Evolutionary conservation across 2,329 filamentous ascomycete species (phyloP), one percentile per base, ranked within the genome.

Genomic region (Hymenotorrendiella dingleyae): DNA sequence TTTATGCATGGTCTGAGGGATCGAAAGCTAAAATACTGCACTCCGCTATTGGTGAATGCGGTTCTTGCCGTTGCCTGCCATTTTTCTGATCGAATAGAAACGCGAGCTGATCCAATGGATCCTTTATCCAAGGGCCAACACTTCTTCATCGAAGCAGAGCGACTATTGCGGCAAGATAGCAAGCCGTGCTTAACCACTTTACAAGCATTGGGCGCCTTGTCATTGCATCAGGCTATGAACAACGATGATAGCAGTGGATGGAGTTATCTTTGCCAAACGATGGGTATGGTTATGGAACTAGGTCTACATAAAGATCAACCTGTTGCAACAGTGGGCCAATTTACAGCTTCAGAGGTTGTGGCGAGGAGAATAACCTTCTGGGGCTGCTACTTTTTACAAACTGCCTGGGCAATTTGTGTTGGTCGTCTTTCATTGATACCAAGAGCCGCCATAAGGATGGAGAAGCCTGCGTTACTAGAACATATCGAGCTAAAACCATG

Each of bases 161-260:
- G 79, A 10, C 67, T 86, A 0, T 70, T 85, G 22, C 68, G 76
- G 40, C 66, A 74, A 42, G 60, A 65, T 36, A 66, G 83, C 45
- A 75, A 78, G 42, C 75, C 84, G 43, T 75, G 63, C 7, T 64
- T 88, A 17, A 85, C 83, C 4, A 86, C 80, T 7, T 80, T 85
- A 34, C 84, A 88, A 64, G 83, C 84, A 2, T 66, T 88, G 19
- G 82, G 81, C 3, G 75, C 88, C 53, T 85, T 89, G 81, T 81
- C 80, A 8, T 76, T 86, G 48, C 70, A 82, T 26, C 82, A 88
- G 63, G 82, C 80, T 1, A 85, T 82, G 54, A 80, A 77, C 47
- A 82, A 82, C 1, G 71, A 82, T 24, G 82, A 87, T 56, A 84
- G 80, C 16, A 78, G 80, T 52, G 84, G 82, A 33, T 87, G 82